Conservation (phyloP, 1,284 basidiomycete genomes). For the Melampsora larici-populina region DNA sequence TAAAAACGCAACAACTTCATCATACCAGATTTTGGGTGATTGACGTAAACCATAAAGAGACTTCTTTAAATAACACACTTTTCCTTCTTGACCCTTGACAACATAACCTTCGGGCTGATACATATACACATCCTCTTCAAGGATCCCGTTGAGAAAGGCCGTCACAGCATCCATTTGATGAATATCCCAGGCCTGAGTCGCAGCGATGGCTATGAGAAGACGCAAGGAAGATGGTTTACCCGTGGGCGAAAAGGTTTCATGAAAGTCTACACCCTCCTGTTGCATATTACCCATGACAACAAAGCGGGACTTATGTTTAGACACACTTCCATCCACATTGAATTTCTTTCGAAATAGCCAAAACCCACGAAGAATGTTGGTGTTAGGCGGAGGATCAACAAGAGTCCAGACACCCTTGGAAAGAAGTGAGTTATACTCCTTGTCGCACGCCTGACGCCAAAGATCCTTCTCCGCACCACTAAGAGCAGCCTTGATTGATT, state of each 20-base stretch:
- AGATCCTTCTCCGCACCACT: not conserved
- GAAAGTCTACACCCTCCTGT: too few relatives aligned
- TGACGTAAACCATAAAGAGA: too few relatives aligned
- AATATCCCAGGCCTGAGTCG: not conserved
- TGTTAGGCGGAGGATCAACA: too few relatives aligned
- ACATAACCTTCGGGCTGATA: too few relatives aligned
- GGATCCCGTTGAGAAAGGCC: slow-evolving; percentile 9
- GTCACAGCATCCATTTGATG: slow-evolving; percentile 28
- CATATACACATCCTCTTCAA: not conserved
- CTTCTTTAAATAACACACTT: too few relatives aligned
- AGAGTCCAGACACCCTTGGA: slow-evolving; percentile 4
- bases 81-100: too few relatives aligned
- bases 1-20: too few relatives aligned
- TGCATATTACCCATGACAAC: not conserved
- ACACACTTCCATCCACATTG: not conserved
- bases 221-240: not conserved
- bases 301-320: slow-evolving; percentile 12
- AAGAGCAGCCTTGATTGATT: not conserved
- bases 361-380: not conserved
- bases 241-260: not conserved
- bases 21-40: too few relatives aligned
- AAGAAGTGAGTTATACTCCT: not conserved
- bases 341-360: slow-evolving; percentile 8
- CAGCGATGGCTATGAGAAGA: not conserved
- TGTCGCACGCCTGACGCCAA: not conserved